phyloP scores from a whole-genome alignment of 2,329 filamentous ascomycete species.

The Parasarocladium wereldwijsianum region DNA sequence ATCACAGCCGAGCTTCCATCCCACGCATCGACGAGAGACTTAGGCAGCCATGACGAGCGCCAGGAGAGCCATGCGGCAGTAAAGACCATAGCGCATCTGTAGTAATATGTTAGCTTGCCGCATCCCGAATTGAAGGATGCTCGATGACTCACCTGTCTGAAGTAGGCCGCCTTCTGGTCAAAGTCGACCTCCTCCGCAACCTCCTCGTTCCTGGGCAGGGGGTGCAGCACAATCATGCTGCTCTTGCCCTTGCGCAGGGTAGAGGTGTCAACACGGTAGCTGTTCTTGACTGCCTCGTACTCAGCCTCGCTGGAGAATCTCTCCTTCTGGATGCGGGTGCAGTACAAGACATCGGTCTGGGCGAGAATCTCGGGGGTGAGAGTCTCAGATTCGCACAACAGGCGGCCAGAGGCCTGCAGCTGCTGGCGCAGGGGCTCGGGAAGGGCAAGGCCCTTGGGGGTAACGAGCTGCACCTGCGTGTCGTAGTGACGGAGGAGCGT shows the following conservation, averaged over 20 bases:
- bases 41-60: conserved; percentile 63
- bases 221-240: conserved; percentile 91
- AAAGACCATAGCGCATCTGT: conserved; percentile 94
- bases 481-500: conserved; percentile 94
- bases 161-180: conserved; percentile 92
- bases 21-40: conserved; percentile 8
- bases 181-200: conserved; percentile 94
- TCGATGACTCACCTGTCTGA: conserved; percentile 73
- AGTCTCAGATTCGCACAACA: conserved; percentile 59
- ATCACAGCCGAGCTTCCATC: conserved; percentile 1
- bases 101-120: conserved; percentile 22
- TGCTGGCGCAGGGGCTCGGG: conserved; percentile 60
- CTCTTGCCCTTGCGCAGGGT: conserved; percentile 83
- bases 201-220: conserved; percentile 84
- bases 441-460: conserved; percentile 64
- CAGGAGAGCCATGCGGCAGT: conserved; percentile 93
- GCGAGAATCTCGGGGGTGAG: conserved; percentile 80
- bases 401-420: conserved; percentile 59
- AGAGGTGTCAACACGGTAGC: conserved; percentile 79
- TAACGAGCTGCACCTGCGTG: conserved; percentile 82
- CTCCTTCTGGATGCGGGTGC: conserved; percentile 93
- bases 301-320: conserved; percentile 68
- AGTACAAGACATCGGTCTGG: conserved; percentile 85
- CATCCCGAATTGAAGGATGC: neutral
- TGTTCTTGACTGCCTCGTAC: conserved; percentile 80